These are phyloP conservation scores for Suillus variegatus DNA, from an alignment of 768 basidiomycete genomes.

Conservation along the genomic window DNA sequence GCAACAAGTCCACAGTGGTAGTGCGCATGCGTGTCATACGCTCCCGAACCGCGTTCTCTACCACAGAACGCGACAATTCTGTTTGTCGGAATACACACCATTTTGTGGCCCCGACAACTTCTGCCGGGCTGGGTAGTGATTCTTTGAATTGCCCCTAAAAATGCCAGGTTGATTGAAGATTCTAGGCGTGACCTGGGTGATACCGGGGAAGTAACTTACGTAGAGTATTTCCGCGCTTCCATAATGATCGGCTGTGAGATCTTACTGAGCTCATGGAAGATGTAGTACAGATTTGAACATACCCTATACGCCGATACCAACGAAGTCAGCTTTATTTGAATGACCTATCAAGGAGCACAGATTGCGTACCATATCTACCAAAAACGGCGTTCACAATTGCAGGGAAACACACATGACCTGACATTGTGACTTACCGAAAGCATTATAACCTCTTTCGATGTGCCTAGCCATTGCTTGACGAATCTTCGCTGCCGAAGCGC, in stretches of 20 bases:
- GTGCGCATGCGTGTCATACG: constrained; percentile 69
- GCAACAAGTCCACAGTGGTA: constrained; percentile 64
- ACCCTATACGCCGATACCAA: constrained; percentile 26
- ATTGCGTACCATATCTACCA: constrained; percentile 56
- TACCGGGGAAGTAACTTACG: constrained; percentile 41
- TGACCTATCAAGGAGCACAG: constrained; percentile 9
- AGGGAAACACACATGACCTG: constrained; percentile 13
- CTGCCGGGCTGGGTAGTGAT: constrained; percentile 39
- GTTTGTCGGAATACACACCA: constrained; percentile 77
- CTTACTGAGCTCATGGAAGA: neutral
- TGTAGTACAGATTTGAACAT: constrained; percentile 9
- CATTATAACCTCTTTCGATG: constrained; percentile 52
- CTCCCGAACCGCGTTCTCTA: constrained; percentile 66
- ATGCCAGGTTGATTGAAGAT: neutral
- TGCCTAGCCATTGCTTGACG: constrained; percentile 68
- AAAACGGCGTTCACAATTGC: constrained; percentile 12
- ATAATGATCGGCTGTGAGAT: constrained; percentile 76
- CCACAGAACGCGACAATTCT: constrained; percentile 51
- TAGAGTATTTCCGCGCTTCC: constrained; percentile 82
- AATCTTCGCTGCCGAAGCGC: constrained; percentile 63
- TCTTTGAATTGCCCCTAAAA: constrained; percentile 69
- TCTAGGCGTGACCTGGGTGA: constrained; percentile 1
- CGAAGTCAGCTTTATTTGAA: constrained; percentile 8
- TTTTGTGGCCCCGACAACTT: constrained; percentile 76
- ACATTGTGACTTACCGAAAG: constrained; percentile 38